These are phyloP conservation scores for Bonnemaisonia californica DNA, from an alignment of 31 red algal species.

Conservation along the genomic window DNA sequence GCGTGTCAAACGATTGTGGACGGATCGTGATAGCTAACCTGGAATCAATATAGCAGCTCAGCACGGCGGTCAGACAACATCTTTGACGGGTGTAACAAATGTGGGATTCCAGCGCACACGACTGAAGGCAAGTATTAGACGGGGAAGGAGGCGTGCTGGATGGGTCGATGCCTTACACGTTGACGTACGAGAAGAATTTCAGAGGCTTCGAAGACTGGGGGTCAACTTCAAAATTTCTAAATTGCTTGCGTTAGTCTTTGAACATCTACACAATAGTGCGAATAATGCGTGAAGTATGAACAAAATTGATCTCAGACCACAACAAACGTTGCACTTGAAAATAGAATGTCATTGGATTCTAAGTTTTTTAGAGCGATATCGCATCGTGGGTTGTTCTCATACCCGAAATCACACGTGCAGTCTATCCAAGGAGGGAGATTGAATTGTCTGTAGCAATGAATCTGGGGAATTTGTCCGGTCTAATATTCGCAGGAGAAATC, in stretches of 20 bases:
- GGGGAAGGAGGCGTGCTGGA: not conserved
- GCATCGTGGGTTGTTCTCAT: not conserved
- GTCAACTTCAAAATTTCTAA: slow-evolving; percentile 13
- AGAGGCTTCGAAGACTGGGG: slow-evolving; percentile 14
- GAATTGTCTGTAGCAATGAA: slow-evolving; percentile 5
- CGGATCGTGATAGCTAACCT: not conserved
- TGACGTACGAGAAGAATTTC: not conserved
- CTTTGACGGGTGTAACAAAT: not conserved
- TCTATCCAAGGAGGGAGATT: slow-evolving; percentile 11
- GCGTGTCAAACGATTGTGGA: not conserved
- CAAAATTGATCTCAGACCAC: not conserved
- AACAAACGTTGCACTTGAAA: not conserved
- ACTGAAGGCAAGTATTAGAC: not conserved
- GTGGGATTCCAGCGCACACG: not conserved
- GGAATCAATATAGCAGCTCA: not conserved
- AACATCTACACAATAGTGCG: not conserved
- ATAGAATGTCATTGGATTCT: not conserved
- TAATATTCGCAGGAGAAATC: not conserved
- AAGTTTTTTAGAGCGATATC: not conserved
- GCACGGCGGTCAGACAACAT: not conserved
- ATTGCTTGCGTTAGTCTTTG: not conserved
- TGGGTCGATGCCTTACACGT: slow-evolving; percentile 7
- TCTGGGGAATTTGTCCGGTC: not conserved
- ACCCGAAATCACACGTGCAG: not conserved
- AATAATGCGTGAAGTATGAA: not conserved